Evolutionary conservation across 2,329 filamentous ascomycete genomes (phyloP), one percentile per base, ranked within the genome.

Genomic region (Trichoderma simmonsii): DNA sequence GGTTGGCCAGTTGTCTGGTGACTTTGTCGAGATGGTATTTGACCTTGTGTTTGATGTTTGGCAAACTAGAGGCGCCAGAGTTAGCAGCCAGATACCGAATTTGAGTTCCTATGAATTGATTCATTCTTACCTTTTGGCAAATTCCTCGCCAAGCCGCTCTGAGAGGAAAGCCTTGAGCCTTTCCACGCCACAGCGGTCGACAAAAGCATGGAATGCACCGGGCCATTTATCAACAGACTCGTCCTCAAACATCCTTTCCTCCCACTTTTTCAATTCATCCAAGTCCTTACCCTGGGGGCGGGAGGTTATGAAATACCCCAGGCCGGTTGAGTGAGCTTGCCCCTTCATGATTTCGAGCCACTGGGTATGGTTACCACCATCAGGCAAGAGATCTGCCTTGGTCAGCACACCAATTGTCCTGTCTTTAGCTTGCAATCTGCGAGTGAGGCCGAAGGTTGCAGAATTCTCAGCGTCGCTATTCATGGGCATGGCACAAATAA

Each of bases 291-390:
- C 83, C 32, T 88, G 86, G 3, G 91, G 90, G 1, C 91, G 88
- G 0, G 91, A 92, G 0, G 95, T 93, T 9, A 93, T 89, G 73
- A 91, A 97, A 77, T 95, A 97, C 0, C 92, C 92, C n/a, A 93
- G 85, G 0, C 90, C 91, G 0, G 95, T 87, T 0, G 79, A 77
- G 72, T 93, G 93, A 2, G 87, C 86, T 2, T 87, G 78, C 0
- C 89, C 89, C 0, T 84, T 82, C 5, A 97, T 84, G 70, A 94
- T 91, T 0, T 86, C 82, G 0, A 88, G 78, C 87, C 92, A 93
- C 71, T 91, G 89, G 0, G 80, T 75, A 32, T 82, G 77, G 0
- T 84, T 82, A 1, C 88, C 82, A 0, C 85, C 85, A 0, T 81
- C 78, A 0, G 89, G 86, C 0, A 94, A 81, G 0, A 92, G 86